Percentiles rank a stretch among this genome's conserved stretches.
Evolutionary conservation across 495 filamentous ascomycete genomes (phyloP).

Genomic region (Annulohypoxylon maeteangense): DNA sequence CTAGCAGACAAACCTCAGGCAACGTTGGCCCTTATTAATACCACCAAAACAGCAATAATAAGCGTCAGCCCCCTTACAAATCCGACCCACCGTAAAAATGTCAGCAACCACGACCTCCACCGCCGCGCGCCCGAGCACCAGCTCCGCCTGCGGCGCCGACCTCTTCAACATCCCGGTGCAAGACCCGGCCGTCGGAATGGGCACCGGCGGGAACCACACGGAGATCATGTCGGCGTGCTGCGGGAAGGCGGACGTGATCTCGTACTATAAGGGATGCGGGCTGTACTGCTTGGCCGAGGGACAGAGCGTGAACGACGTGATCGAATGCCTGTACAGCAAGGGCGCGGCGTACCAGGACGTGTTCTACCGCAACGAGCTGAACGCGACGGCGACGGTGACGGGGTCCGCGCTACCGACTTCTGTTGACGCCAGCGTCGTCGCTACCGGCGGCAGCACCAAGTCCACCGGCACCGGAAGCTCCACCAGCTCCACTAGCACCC

Average conservation of each 20-base stretch:
- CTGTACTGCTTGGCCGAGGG: slow-evolving; percentile 62
- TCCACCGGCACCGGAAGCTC: neutral
- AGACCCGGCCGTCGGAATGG: slow-evolving; percentile 58
- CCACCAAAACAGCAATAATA: neutral
- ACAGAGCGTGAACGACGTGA: slow-evolving; percentile 53
- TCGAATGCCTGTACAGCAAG: slow-evolving; percentile 50
- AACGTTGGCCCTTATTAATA: too few relatives aligned
- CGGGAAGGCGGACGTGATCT: slow-evolving; percentile 51
- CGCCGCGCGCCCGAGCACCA: slow-evolving; percentile 34
- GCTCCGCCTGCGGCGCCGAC: slow-evolving; percentile 47
- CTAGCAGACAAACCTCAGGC: too few relatives aligned
- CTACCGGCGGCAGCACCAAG: slow-evolving; percentile 36
- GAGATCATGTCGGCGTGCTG: slow-evolving; percentile 60
- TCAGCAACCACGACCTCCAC: slow-evolving; percentile 30
- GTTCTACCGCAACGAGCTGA: slow-evolving; percentile 54
- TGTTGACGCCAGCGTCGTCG: slow-evolving; percentile 38
- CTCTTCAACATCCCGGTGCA: slow-evolving; percentile 55
- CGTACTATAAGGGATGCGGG: slow-evolving; percentile 60
- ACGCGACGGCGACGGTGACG: slow-evolving; percentile 57
- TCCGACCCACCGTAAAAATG: slow-evolving; percentile 3
- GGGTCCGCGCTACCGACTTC: slow-evolving; percentile 42
- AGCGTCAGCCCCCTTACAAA: neutral
- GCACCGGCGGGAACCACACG: slow-evolving; percentile 51
- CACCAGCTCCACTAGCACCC: slow-evolving; percentile 12
- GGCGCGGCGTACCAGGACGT: slow-evolving; percentile 47